A percentile compares a stretch with the other conserved stretches of the same genome.
Evolutionary conservation across 441 rosid genomes (phyloP).

Genomic region (Gossypium gossypioides): DNA sequence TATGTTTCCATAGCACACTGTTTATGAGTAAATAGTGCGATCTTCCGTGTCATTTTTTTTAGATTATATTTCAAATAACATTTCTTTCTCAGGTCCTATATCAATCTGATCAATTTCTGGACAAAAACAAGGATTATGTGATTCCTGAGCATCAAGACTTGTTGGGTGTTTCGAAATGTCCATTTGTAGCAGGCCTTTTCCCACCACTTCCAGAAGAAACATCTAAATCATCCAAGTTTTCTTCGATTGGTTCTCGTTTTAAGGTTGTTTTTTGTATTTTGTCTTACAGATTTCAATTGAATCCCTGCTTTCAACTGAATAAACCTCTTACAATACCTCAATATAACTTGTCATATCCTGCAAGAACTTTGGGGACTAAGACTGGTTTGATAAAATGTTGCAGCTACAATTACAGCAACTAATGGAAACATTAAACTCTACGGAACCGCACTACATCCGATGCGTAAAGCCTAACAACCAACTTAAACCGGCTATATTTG

Average conservation of each 20-base stretch:
- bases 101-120: slow-evolving; percentile 93
- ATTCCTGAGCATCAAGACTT: slow-evolving; percentile 95
- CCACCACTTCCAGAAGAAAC: slow-evolving; percentile 86
- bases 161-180: slow-evolving; percentile 62
- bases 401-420: slow-evolving; percentile 83
- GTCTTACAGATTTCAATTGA: neutral
- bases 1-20: slow-evolving; percentile 18
- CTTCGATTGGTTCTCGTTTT: slow-evolving; percentile 94
- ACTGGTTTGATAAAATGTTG: slow-evolving; percentile 27
- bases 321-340: neutral
- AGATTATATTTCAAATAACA: neutral
- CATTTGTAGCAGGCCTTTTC: slow-evolving; percentile 87
- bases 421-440: slow-evolving; percentile 92
- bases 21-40: neutral
- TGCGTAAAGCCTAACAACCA: slow-evolving; percentile 94
- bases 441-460: slow-evolving; percentile 94
- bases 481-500: slow-evolving; percentile 87
- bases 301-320: neutral
- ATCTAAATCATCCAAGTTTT: slow-evolving; percentile 85
- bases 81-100: slow-evolving; percentile 55
- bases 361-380: slow-evolving; percentile 15
- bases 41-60: neutral
- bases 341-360: slow-evolving; percentile 10
- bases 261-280: slow-evolving; percentile 37
- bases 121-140: slow-evolving; percentile 96